Evolutionary conservation across 352 stramenopile genomes (phyloP).

Genomic region (Phytophthora cryptogea): DNA sequence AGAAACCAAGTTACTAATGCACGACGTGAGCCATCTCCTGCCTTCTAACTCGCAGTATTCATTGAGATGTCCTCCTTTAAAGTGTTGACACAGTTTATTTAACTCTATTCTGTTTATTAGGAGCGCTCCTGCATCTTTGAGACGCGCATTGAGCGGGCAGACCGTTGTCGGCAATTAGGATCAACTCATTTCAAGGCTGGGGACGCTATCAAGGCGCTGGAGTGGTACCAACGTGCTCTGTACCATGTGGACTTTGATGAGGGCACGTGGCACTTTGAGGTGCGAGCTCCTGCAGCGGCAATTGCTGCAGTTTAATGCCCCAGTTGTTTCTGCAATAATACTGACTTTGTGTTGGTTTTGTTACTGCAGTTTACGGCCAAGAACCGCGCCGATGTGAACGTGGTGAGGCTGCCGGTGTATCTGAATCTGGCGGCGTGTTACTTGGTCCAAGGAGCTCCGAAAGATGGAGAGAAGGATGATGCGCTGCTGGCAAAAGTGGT

Average conservation of each 20-base stretch:
- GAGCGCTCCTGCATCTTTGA: conserved; percentile 88
- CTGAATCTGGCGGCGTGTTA: conserved; percentile 84
- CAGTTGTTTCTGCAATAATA: neutral
- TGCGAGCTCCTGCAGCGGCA: conserved; percentile 9
- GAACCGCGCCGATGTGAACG: conserved; percentile 73
- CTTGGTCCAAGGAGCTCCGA: conserved; percentile 41
- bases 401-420: conserved; percentile 76
- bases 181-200: conserved; percentile 61
- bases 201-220: conserved; percentile 46
- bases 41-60: conserved; percentile 10
- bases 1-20: conserved; percentile 42
- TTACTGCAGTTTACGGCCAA: conserved; percentile 63
- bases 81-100: neutral
- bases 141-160: conserved; percentile 70
- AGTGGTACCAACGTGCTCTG: conserved; percentile 80
- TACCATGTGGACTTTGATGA: conserved; percentile 88
- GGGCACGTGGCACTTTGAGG: conserved; percentile 86
- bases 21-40: conserved; percentile 26
- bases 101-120: conserved; percentile 29
- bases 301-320: neutral
- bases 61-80: conserved; percentile 7
- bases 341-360: neutral
- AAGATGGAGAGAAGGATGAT: conserved; percentile 42
- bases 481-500: conserved; percentile 49
- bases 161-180: conserved; percentile 68